Conservation (phyloP, 495 filamentous ascomycete genomes). For the Penicillium arizonense region DNA sequence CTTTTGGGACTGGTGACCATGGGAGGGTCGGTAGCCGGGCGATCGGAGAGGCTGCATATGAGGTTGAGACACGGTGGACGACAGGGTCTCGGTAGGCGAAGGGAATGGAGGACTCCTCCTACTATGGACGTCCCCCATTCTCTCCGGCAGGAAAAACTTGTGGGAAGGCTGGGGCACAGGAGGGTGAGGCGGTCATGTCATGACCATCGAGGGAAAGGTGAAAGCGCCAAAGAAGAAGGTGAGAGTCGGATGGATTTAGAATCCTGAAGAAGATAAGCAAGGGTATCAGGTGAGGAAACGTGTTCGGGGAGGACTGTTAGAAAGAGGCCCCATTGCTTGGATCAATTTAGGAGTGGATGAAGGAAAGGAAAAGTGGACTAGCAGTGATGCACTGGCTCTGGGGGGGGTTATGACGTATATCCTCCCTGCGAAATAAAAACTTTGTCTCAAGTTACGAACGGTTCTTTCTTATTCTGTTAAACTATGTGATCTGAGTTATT, state of each 20-base stretch:
- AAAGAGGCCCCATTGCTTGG: slow-evolving; percentile 28
- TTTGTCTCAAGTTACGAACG: neutral
- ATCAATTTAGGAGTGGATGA: slow-evolving; percentile 30
- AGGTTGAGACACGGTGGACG: slow-evolving; percentile 29
- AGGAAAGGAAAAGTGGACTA: slow-evolving; percentile 25
- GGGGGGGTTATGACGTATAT: slow-evolving; percentile 40
- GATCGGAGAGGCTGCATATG: slow-evolving; percentile 29
- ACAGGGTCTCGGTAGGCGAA: slow-evolving; percentile 41
- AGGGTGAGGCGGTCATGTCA: slow-evolving; percentile 36
- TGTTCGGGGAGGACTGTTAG: slow-evolving; percentile 11
- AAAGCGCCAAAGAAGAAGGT: slow-evolving; percentile 4
- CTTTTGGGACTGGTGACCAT: slow-evolving; percentile 15
- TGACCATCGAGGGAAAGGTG: slow-evolving; percentile 23
- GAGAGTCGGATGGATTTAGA: slow-evolving; percentile 9
- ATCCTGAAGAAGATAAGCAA: slow-evolving; percentile 5
- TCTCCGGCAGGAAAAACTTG: slow-evolving; percentile 33
- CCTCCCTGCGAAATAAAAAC: slow-evolving; percentile 18
- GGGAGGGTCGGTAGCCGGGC: slow-evolving; percentile 16
- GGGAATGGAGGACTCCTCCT: slow-evolving; percentile 44
- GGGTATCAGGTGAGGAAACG: neutral
- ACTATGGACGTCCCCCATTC: slow-evolving; percentile 40
- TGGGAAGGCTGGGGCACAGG: slow-evolving; percentile 34
- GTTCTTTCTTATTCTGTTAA: neutral
- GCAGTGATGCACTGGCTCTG: slow-evolving; percentile 29
- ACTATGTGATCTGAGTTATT: neutral